Base-by-base conservation (phyloP, 2,329 filamentous ascomycete genomes). In the Neurospora sp. region DNA sequence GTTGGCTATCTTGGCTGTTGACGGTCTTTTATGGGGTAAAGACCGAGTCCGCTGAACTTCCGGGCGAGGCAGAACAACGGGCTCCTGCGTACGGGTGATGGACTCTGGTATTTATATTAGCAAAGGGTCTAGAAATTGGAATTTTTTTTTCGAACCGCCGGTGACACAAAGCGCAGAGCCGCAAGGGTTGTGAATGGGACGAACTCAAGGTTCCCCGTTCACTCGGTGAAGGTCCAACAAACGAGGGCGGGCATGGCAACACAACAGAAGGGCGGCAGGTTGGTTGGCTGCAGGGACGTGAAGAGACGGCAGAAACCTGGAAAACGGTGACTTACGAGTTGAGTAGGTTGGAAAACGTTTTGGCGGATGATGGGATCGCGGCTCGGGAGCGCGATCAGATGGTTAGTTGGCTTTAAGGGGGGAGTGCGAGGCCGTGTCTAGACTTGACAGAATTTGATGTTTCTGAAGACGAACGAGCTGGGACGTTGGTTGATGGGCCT, bases 301-400 rank as follows among this genome's bases (percentile, higher is more conserved):
- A 13, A 28, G 13, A 15, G 19, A 23, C 43, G 43, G 43, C 19
- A 52, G 19, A 28, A 28, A 52, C 46, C 19, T 52, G 46, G 46
- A 52, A 52, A 28, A 23, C 5, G 46, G 13, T n/a, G 46, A 52
- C 93, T 82, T 88, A 97, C 94, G 93, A 97, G 89, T 96, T 96
- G 77, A 97, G 91, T 78, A 96, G 91, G 85, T 97, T 97, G 87
- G 93, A 95, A 91, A 97, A 97, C 94, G 93, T 97, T 85, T 92
- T 97, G 93, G 87, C 91, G 90, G 82, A 81, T 81, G 79, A 73
- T 75, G 82, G 83, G 89, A 91, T 84, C 88, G 89, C 85, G 78
- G 81, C 84, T 80, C 81, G 76, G 72, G 75, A 83, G 83, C 85
- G 87, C 86, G 86, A 86, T 87, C 85, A 73, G 67, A 71, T 40